Evolutionary conservation across 2,329 filamentous ascomycete species (phyloP), one percentile per base, ranked within the genome.

Genomic region (Calonectria pseudoreteaudii): DNA sequence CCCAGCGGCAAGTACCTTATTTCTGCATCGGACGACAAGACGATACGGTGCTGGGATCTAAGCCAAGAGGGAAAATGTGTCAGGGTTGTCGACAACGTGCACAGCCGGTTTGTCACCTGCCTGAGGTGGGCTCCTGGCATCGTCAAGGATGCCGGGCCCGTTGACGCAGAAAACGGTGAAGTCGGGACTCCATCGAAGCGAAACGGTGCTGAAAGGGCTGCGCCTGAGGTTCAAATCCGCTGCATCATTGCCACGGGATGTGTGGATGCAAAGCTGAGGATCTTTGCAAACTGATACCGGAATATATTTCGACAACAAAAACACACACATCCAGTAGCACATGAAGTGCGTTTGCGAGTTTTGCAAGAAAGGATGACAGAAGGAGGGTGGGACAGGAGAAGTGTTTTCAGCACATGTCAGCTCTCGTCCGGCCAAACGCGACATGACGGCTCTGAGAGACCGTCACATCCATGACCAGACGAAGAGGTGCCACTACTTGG

Each of bases 1-100:
- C 96, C 96, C 0, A 94, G 95, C 11, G 96, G 96, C 53, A 97
- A 96, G 84, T 98, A 97, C 81, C 89, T 98, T 1, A 86, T 98
- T 8, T 96, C 93, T 9, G 94, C 94, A 26, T 91, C 93, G 20
- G 96, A 98, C 83, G 96, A 98, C 86, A 98, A 97, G 86, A 96
- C 95, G 6, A 89, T 98, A 73, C 90, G 96, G 70, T 98, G 96
- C 87, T 98, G 96, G 96, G 96, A 98, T 86, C 87, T 98, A 31
- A 90, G 91, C 31, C 96, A 98, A 82, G 95, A 98, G 83, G 95
- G 94, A 52, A 96, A 95, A 81, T 96, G 95, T 80, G 95, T 98
- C 78, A 96, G 96, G 84, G 93, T 92, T 0, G 86, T 98, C 20
- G 88, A 90, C 47, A 94, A 95, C 75, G 92, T 92, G 0, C 95